Evolutionary conservation across 2,329 filamentous ascomycete species (phyloP).

Genomic region (Botrytis pseudocinerea): DNA sequence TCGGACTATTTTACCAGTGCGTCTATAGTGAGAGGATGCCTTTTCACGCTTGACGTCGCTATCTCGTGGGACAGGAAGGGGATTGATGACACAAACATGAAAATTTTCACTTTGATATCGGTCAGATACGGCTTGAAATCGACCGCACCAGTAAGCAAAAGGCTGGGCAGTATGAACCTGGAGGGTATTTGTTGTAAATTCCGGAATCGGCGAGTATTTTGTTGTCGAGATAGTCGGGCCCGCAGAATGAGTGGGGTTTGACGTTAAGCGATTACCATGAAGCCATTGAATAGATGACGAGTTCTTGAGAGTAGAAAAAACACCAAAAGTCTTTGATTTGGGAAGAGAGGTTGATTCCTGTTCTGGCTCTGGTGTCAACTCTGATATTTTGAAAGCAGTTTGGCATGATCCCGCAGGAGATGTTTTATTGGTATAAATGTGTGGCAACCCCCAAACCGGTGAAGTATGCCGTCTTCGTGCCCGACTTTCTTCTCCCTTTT

Average conservation of each 20-base stretch:
- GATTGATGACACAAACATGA: constrained; percentile 24
- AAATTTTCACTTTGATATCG: constrained; percentile 50
- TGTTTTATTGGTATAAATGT: constrained; percentile 24
- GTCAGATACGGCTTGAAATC: constrained; percentile 59
- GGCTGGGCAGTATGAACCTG: constrained; percentile 48
- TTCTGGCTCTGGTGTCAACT: constrained; percentile 27
- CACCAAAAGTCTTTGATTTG: constrained; percentile 49
- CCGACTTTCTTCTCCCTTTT: constrained; percentile 30
- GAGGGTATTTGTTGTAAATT: constrained; percentile 31
- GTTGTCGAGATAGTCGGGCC: constrained; percentile 25
- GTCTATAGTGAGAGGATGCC: neutral
- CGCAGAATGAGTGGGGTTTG: constrained; percentile 13
- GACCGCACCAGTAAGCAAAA: constrained; percentile 61
- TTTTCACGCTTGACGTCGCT: constrained; percentile 15
- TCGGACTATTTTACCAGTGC: neutral
- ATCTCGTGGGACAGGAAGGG: constrained; percentile 14
- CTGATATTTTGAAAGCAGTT: constrained; percentile 15
- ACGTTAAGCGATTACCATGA: constrained; percentile 23
- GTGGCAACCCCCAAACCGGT: constrained; percentile 16
- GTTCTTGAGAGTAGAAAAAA: constrained; percentile 49
- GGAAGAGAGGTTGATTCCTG: constrained; percentile 34
- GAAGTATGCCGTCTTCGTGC: neutral
- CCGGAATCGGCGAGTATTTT: constrained; percentile 17
- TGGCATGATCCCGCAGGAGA: constrained; percentile 21
- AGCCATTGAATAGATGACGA: constrained; percentile 44